phyloP scores from a whole-genome alignment of 768 basidiomycete genomes.

The Tylopilus plumbeoviolaceoides region DNA sequence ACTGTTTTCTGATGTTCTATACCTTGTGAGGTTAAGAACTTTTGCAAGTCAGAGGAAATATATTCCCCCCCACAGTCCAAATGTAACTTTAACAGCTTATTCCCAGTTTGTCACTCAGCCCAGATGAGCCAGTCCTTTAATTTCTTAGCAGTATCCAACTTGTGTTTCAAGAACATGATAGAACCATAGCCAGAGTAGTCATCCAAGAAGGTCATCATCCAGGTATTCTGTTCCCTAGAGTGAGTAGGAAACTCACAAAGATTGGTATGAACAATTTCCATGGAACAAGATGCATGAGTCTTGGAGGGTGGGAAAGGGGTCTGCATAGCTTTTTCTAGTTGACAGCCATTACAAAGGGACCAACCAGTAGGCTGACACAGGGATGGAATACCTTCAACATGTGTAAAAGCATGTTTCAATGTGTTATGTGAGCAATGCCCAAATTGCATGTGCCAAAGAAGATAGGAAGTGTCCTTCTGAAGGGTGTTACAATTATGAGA shows the following conservation, averaged over 20 bases:
- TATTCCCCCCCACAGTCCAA: background rate
- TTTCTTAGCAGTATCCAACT: rapidly evolving
- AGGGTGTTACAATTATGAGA: too few species aligned
- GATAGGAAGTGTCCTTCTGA: too few species aligned
- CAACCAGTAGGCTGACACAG: too few species aligned
- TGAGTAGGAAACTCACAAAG: background rate
- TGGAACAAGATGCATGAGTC: too few species aligned
- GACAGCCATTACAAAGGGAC: background rate
- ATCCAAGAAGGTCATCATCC: background rate
- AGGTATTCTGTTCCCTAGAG: background rate
- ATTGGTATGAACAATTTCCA: background rate
- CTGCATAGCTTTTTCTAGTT: background rate
- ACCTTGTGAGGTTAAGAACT: background rate
- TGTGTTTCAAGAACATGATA: background rate
- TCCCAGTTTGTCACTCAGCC: background rate
- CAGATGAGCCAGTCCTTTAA: background rate
- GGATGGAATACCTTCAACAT: too few species aligned
- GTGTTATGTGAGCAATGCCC: too few species aligned
- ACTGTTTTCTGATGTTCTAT: background rate
- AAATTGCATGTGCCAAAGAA: too few species aligned
- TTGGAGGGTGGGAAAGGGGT: background rate
- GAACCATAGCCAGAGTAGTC: background rate
- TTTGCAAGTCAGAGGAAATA: background rate
- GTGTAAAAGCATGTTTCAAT: too few species aligned
- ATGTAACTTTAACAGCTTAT: background rate